Evolutionary conservation across 129 eudicot genomes (phyloP), one percentile per base, ranked within the genome.

Genomic region (Rutidosis leptorrhynchoides): DNA sequence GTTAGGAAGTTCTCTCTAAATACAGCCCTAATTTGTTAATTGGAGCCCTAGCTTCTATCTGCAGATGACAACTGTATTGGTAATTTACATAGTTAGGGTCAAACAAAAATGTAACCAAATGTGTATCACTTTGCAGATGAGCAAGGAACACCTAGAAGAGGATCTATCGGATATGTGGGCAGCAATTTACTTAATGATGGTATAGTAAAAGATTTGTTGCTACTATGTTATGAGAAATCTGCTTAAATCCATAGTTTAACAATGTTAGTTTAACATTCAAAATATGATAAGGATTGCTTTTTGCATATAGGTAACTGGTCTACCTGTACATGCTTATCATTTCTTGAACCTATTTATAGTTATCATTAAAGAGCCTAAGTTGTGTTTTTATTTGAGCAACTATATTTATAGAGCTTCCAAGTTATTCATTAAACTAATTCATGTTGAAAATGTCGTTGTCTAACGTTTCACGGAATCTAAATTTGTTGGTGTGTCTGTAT

Each of bases 191-290:
- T 70, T 65, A 94, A 87, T 45, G 82, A 77, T 74, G 79, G 80
- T 7, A 61, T 78, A 57, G 76, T 77, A 25, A 87, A 87, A 73
- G 90, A 87, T 56, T 79, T 70, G 45, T 24, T 83, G 61, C 58
- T 91, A 43, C 59, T 88, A 16, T 93, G 96, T 73, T 81, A 96
- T 20, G 98, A 93, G 74, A 93, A 86, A 80, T 90, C 98, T 65
- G 84, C 61, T 33, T 93, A 93, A 57, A 76, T 84, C 33, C 86
- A 85, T 73, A n/a, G n/a, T n/a, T n/a, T n/a, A n/a, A n/a, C n/a
- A n/a, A n/a, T n/a, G n/a, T n/a, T n/a, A n/a, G n/a, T n/a, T n/a
- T n/a, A n/a, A n/a, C n/a, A n/a, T n/a, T n/a, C n/a, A n/a, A n/a
- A n/a, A n/a, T n/a, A n/a, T n/a, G n/a, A n/a, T n/a, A n/a, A n/a